Evolutionary conservation across 148 eudicot species (phyloP), one percentile per base, ranked within the genome.

Genomic region (Cornus kousa): DNA sequence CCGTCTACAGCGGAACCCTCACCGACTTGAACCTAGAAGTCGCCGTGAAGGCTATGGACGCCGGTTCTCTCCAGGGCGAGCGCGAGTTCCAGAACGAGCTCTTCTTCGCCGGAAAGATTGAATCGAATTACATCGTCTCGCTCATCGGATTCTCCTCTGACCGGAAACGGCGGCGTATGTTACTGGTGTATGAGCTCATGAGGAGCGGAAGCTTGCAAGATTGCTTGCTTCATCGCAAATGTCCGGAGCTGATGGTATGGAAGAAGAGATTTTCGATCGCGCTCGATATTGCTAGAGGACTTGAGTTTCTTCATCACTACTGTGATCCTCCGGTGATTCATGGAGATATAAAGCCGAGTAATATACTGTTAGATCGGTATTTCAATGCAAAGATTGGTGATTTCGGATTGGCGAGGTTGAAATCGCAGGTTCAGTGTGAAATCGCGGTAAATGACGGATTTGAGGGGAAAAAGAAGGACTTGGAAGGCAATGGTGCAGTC

Each of bases 341-440:
- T 40, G 99, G 99, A 12, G 99, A 96, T 87, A 83, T 96, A 31
- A 96, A 96, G 82, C 98, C 99, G 9, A 96, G 99, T 84, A 96
- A 96, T 83, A 79, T 96, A 3, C 73, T 96, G 48, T 78, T 96
- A 77, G 97, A 93, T 83, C 77, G 23, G 28, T 24, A 78, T 71
- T 93, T 93, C 74, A 68, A 76, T 57, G 97, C 98, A 2, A 96
- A 86, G 43, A 91, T 96, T 76, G 91, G 90, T 4, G 99, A 96
- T 93, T 93, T 96, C 78, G 99, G 99, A 0, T 81, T 96, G 55
- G 94, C 98, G 60, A 86, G 92, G 86, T 82, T 93, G 43, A 96
- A 92, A 76, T 62, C 83, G 64, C 85, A 84, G 72, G 90, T 74
- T 60, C 65, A 80, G 5, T 50, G 78, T 77, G 78, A 80, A 39